A percentile compares a stretch with the other conserved stretches of the same genome.
Conservation (phyloP, 768 basidiomycete genomes). For the Dacryopinax spathularia region DNA sequence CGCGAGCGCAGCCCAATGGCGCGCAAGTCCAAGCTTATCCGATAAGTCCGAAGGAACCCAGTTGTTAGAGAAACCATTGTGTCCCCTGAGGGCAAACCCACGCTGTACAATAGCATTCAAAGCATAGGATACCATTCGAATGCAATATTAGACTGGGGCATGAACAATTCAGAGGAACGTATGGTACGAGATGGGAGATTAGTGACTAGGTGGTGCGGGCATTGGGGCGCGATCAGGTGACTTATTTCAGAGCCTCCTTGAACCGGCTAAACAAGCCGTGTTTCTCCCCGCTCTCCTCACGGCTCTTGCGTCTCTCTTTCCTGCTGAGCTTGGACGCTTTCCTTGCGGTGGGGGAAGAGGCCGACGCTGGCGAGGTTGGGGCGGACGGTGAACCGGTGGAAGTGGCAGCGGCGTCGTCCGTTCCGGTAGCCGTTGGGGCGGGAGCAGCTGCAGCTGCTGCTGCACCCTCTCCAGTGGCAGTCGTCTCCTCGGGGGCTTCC, state of each 20-base stretch:
- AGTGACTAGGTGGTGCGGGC: no score
- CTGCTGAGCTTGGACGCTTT: background rate
- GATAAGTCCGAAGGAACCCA: no score
- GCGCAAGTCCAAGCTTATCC: background rate
- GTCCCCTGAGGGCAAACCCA: background rate
- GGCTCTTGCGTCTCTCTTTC: background rate
- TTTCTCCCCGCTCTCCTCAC: conserved; percentile 7
- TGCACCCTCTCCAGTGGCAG: conserved; percentile 4
- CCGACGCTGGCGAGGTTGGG: conserved; percentile 9
- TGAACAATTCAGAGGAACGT: background rate
- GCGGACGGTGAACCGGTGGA: conserved; percentile 10
- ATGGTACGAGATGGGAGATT: background rate
- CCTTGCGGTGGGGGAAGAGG: background rate
- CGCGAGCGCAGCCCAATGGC: background rate
- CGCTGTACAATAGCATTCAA: background rate
- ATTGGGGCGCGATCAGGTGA: background rate
- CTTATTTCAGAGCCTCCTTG: conserved; percentile 12
- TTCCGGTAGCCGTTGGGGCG: no score
- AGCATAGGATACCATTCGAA: background rate
- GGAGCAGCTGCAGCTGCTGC: no score
- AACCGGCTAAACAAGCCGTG: conserved; percentile 17
- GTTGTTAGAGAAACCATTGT: no score
- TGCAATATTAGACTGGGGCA: background rate
- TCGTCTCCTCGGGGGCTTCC: conserved; percentile 5
- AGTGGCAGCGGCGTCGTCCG: background rate